phyloP scores from a whole-genome alignment of 306 rosid genomes.

The Trifolium fragiferum region DNA sequence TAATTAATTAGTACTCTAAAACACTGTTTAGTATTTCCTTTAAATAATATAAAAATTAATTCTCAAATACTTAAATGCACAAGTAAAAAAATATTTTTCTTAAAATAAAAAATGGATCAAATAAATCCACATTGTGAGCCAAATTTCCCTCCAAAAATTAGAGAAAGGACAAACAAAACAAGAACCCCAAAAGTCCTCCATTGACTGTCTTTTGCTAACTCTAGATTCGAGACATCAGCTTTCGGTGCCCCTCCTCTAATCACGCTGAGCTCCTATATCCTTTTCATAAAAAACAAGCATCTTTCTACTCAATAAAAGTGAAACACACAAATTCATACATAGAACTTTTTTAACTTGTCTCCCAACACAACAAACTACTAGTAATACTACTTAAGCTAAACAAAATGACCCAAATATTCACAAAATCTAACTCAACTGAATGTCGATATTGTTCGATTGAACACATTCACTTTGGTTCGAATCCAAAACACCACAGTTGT shows the following conservation, averaged over 20 bases:
- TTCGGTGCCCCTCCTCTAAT: constrained; percentile 72
- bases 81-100: no score
- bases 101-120: no score
- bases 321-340: constrained; percentile 17
- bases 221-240: constrained; percentile 50
- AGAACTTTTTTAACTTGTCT: neutral
- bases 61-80: no score
- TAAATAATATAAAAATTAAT: no score
- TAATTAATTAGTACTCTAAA: no score
- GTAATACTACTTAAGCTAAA: neutral
- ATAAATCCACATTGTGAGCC: neutral
- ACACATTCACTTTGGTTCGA: no score
- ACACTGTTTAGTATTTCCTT: no score
- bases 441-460: no score
- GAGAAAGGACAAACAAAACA: neutral
- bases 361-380: neutral
- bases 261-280: constrained; percentile 35
- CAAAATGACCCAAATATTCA: neutral
- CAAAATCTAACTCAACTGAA: no score
- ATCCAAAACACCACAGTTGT: no score
- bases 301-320: constrained; percentile 24
- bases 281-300: constrained; percentile 32
- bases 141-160: neutral
- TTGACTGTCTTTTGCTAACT: neutral
- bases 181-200: neutral